These are phyloP conservation scores for Magnolia kwangsiensis DNA, from an alignment of 164 flowering plant genomes.

Conservation along the genomic window DNA sequence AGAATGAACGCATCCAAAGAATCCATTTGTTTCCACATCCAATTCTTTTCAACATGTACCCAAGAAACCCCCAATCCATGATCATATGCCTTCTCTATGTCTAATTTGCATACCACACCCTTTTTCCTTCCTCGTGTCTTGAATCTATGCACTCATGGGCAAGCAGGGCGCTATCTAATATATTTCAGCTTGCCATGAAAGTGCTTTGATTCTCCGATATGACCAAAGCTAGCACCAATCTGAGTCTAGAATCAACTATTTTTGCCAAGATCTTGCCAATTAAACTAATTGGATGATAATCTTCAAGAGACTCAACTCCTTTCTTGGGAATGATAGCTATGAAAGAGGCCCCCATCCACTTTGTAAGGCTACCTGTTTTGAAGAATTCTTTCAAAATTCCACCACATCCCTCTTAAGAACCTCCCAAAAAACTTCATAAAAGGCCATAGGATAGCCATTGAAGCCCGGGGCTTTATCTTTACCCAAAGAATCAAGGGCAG, in stretches of 20 bases:
- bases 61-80: not conserved
- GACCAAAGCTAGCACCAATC: not conserved
- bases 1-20: not conserved
- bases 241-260: not conserved
- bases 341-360: not conserved
- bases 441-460: not conserved
- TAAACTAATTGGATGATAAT: too few relatives aligned
- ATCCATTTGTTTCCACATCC: not conserved
- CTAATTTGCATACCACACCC: not conserved
- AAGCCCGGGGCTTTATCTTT: not conserved
- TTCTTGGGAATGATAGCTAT: not conserved
- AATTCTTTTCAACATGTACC: not conserved
- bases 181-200: not conserved
- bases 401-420: too few relatives aligned
- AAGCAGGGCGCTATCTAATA: not conserved
- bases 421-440: too few relatives aligned
- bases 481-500: not conserved
- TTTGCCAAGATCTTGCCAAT: not conserved
- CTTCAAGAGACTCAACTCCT: not conserved
- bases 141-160: not conserved
- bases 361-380: not conserved
- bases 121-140: not conserved
- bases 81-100: not conserved
- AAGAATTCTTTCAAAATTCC: not conserved
- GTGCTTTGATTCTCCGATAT: too few relatives aligned